Evolutionary conservation across 2,329 filamentous ascomycete species (phyloP), one percentile per base, ranked within the genome.

Genomic region (Scleromitrula shiraiana): DNA sequence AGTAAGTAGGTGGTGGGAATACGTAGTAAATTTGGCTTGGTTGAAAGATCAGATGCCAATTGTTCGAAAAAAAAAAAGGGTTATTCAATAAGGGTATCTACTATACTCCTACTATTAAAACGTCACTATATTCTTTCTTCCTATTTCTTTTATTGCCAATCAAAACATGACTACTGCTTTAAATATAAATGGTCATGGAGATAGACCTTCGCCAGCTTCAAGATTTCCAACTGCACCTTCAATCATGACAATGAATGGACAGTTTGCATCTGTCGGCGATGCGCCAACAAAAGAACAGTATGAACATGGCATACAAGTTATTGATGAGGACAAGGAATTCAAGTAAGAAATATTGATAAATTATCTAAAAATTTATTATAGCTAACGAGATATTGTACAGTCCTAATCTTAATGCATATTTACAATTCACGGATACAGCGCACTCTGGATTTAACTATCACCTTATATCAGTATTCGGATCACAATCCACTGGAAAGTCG

Each of bases 401-500:
- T 68, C 69, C 79, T 50, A 80, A 87, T 62, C 73, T 98, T 61
- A 84, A 82, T 62, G 79, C 82, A 50, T 98, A 98, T 67, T 80
- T 98, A 58, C 77, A 79, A 57, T 72, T 82, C 56, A 87, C 89
- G 65, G 76, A 85, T 62, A 82, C 95, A 59, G 85, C 88, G 58
- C 82, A 87, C 52, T 82, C 90, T 54, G 93, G 93, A 64, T 98
- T 98, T 79, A 95, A 97, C 72, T 98, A 98, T 71, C 93, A 98
- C 69, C 80, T 98, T 64, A 96, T 98, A 65, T 96, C 91, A 62
- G 93, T 98, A 62, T 98, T 98, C 67, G 93, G 93, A 36, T 97
- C 91, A 50, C 93, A 98, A 74, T 97, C 93, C 19, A 98, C 93
- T 29, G 93, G 93, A 59, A 98, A 98, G 72, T 97, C 93, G 38